These are phyloP conservation scores for Crataegus laevigata DNA, from an alignment of 306 rosid genomes.

Conservation along the genomic window DNA sequence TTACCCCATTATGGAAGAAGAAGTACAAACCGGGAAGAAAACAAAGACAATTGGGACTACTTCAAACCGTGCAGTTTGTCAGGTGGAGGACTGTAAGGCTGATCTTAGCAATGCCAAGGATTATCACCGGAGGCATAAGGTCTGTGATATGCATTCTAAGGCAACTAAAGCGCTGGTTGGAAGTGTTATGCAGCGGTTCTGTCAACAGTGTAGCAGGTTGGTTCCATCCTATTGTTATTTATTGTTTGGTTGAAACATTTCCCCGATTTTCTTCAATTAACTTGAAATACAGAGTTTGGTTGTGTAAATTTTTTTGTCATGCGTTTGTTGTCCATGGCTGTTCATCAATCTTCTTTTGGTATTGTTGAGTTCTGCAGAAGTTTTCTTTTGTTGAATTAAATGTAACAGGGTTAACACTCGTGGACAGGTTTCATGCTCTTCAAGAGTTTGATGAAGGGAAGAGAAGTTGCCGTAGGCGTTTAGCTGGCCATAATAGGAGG, in stretches of 20 bases:
- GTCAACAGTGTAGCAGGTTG: constrained; percentile 93
- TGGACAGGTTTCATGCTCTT: constrained; percentile 82
- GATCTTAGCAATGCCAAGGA: constrained; percentile 76
- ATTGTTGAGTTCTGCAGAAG: constrained; percentile 5
- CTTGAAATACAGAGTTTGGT: not conserved
- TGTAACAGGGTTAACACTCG: constrained; percentile 17
- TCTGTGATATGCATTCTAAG: constrained; percentile 68
- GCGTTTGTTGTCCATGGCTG: not conserved
- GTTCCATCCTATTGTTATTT: constrained; percentile 10
- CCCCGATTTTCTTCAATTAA: not conserved
- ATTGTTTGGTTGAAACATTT: constrained; percentile 13
- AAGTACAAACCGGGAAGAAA: constrained; percentile 52
- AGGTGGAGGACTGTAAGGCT: constrained; percentile 70
- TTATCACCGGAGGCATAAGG: constrained; percentile 74
- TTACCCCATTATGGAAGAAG: constrained; percentile 43
- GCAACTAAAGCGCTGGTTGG: constrained; percentile 64
- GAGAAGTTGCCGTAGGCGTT: constrained; percentile 89
- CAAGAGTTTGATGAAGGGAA: constrained; percentile 94
- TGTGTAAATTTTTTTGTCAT: constrained; percentile 1
- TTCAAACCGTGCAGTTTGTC: constrained; percentile 63
- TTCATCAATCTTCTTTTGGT: not conserved
- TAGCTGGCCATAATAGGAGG: constrained; percentile 83
- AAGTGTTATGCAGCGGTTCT: constrained; percentile 73
- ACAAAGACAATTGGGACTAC: constrained; percentile 45
- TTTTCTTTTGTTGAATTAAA: constrained; percentile 14